Percentiles rank a stretch among this genome's conserved stretches.
Conservation (phyloP, 805 yeast genomes). For the Soucietia sequanensis region DNA sequence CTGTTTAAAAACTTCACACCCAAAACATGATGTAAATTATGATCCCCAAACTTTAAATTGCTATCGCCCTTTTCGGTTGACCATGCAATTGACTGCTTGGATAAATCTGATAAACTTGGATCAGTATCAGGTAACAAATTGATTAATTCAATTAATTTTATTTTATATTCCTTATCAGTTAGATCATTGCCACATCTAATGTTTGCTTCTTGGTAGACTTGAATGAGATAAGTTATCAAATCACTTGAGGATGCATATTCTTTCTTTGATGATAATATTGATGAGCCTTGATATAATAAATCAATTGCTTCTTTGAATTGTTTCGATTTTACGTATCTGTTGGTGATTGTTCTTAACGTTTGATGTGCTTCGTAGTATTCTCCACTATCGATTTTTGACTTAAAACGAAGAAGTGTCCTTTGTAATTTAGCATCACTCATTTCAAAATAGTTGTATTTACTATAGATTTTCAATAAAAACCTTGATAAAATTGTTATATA, state of each 20-base stretch:
- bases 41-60: constrained; percentile 62
- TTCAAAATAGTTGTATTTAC: too few species aligned
- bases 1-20: constrained; percentile 61
- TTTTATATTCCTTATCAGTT: constrained; percentile 44
- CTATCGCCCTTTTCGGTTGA: constrained; percentile 45
- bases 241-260: constrained; percentile 85
- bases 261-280: constrained; percentile 61
- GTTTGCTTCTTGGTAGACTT: constrained; percentile 56
- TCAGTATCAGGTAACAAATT: constrained; percentile 43
- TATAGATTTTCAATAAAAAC: too few species aligned
- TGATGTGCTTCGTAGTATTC: constrained; percentile 96
- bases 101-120: constrained; percentile 57
- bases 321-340: constrained; percentile 71
- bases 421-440: constrained; percentile 44
- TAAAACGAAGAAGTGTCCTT: constrained; percentile 63
- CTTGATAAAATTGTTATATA: too few species aligned
- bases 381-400: constrained; percentile 65
- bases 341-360: constrained; percentile 84
- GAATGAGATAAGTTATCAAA: constrained; percentile 67
- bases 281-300: constrained; percentile 67
- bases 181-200: constrained; percentile 28
- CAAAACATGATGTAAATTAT: constrained; percentile 67
- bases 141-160: constrained; percentile 47
- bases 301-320: constrained; percentile 72
- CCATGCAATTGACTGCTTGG: constrained; percentile 69